Evolutionary conservation across 345 rosid genomes (phyloP).

Genomic region (Kernera saxatilis): DNA sequence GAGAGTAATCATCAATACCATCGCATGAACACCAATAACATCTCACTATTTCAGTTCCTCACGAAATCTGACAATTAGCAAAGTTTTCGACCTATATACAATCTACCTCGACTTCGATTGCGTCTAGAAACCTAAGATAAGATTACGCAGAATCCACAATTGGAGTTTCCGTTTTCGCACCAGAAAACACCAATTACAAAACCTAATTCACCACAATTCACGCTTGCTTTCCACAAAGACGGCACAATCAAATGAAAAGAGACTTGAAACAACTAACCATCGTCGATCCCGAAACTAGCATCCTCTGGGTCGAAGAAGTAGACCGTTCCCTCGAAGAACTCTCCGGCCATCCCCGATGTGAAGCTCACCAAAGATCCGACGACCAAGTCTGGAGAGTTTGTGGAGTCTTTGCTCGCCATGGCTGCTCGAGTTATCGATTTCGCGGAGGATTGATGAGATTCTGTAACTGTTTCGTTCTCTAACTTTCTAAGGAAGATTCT

Average conservation of each 20-base stretch:
- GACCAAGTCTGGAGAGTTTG: neutral
- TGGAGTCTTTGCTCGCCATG: neutral
- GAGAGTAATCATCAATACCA: neutral
- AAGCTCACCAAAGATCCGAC: slow-evolving; percentile 3
- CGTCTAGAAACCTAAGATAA: neutral
- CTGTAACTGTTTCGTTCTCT: neutral
- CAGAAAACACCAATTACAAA: neutral
- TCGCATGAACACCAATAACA: neutral
- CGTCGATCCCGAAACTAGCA: neutral
- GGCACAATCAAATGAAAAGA: neutral
- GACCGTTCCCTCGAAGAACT: neutral
- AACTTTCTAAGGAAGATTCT: neutral
- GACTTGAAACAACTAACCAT: neutral
- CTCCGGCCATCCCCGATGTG: neutral
- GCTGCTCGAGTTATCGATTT: neutral
- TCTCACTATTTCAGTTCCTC: neutral
- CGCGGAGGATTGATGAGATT: neutral
- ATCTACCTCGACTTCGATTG: neutral
- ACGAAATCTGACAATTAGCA: neutral
- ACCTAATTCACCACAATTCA: neutral
- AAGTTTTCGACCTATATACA: neutral
- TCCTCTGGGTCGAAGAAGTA: neutral
- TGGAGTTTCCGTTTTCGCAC: neutral
- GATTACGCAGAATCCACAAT: neutral
- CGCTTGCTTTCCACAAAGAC: neutral